Evolutionary conservation across 2,329 filamentous ascomycete species (phyloP), one percentile per base, ranked within the genome.

Genomic region (Exophiala lecanii-corni): DNA sequence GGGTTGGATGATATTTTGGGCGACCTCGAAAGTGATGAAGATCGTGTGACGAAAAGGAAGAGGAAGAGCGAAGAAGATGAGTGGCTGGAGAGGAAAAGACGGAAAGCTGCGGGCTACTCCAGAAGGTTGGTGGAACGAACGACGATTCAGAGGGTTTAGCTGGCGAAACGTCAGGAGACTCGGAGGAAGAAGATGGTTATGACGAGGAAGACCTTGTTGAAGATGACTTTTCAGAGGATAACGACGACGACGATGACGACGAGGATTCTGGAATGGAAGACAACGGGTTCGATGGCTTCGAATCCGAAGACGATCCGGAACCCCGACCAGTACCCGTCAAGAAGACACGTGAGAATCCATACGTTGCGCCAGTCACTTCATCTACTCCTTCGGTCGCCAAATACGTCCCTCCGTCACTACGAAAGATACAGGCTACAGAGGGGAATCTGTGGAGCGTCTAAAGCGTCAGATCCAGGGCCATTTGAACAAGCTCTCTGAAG

Each of bases 401-500:
- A 75, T 98, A 98, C 57, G 75, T 96, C 2, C 91, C 92, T 1
- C 92, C 91, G 2, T 94, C 89, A 1, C 69, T 92, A 40, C 79
- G 89, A 35, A 81, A 76, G 54, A 69, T 75, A 23, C 66, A 76
- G 2, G 72, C 75, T 1, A 78, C 79, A 0, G 81, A 86, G 51
- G 76, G 1, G 85, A 94, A 61, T 70, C 76, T 31, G 70, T 85
- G 36, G 72, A 73, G 9, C 81, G 84, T 28, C 69, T 98, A 37
- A 81, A 81, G 45, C 80, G 87, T 49, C 87, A 94, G 58, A 74
- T 87, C 0, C 89, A 97, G 61, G 91, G 92, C 59, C 75, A 92
- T 13, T 76, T 98, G 59, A 98, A 98, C 64, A 84, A 91, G 59
- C 73, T 98, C 21, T 96, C 92, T 0, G 91, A 97, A 60, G 81